These are phyloP conservation scores for Cylindrotheca fusiformis DNA, from an alignment of 108 stramenopile genomes.

Conservation along the genomic window DNA sequence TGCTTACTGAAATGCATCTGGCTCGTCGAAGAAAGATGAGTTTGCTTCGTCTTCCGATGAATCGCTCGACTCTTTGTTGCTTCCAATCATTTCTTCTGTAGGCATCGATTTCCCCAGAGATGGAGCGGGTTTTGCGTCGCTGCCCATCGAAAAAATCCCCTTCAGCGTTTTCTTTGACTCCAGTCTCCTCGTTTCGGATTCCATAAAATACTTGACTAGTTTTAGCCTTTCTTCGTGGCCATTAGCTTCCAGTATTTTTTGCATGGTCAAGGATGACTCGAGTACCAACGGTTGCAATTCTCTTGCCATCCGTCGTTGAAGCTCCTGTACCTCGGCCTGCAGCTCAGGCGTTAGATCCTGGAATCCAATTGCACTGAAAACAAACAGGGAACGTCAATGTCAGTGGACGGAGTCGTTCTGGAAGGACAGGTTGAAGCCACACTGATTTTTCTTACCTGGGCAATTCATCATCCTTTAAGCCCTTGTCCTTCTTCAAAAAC, in stretches of 20 bases:
- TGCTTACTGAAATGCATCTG: conserved; percentile 63
- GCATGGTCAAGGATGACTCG: conserved; percentile 81
- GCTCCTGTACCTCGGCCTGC: conserved; percentile 67
- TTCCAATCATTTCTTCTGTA: conserved; percentile 25
- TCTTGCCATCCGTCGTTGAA: conserved; percentile 74
- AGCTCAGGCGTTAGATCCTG: conserved; percentile 67
- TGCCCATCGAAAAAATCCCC: conserved; percentile 48
- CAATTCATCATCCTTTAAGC: conserved; percentile 57
- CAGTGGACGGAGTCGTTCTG: background rate
- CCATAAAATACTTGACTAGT: conserved; percentile 63
- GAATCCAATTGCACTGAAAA: conserved; percentile 66
- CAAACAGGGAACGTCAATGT: conserved; percentile 1
- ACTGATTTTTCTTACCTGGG: conserved; percentile 46
- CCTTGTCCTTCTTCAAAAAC: conserved; percentile 72
- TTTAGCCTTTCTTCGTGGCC: conserved; percentile 60
- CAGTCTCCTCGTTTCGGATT: conserved; percentile 70
- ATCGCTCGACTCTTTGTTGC: conserved; percentile 5
- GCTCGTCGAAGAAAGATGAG: conserved; percentile 48
- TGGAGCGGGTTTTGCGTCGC: background rate
- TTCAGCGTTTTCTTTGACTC: conserved; percentile 65
- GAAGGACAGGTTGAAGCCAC: background rate
- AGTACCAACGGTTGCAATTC: conserved; percentile 70
- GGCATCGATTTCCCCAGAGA: conserved; percentile 6
- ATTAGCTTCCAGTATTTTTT: conserved; percentile 75
- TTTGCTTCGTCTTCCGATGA: conserved; percentile 3